Percentiles rank a stretch among this genome's conserved stretches.
phyloP scores from a whole-genome alignment of 805 yeast species.

The Cyberlindnera misumaiensis region DNA sequence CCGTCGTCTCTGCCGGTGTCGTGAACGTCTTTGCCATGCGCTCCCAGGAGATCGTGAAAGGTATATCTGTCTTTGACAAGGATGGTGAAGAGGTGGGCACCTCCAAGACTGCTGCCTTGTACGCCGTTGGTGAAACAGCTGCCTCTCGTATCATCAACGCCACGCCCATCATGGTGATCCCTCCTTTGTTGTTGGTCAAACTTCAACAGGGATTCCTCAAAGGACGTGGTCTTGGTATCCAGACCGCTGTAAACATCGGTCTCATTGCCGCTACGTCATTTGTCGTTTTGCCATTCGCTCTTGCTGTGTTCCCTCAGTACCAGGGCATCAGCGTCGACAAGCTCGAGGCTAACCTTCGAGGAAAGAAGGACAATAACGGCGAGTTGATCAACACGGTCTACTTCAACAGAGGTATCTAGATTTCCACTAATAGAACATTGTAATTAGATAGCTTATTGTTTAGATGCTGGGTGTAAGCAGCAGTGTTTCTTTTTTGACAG shows the following conservation, averaged over 20 bases:
- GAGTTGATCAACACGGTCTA: conserved; percentile 51
- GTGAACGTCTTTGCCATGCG: conserved; percentile 97
- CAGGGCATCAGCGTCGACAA: conserved; percentile 49
- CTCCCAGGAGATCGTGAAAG: conserved; percentile 84
- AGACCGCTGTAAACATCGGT: conserved; percentile 74
- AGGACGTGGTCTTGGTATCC: conserved; percentile 58
- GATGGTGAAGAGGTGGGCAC: conserved; percentile 63
- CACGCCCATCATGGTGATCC: conserved; percentile 95
- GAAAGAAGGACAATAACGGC: conserved; percentile 58
- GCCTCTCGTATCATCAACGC: conserved; percentile 92
- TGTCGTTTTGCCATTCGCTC: conserved; percentile 85
- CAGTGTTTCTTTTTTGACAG: too few relatives aligned
- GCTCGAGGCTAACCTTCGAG: conserved; percentile 60
- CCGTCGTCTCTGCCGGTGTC: conserved; percentile 95
- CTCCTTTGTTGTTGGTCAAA: conserved; percentile 77
- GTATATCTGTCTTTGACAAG: conserved; percentile 64
- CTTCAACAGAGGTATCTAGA: conserved; percentile 89
- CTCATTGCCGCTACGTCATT: conserved; percentile 81
- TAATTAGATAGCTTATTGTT: too few relatives aligned
- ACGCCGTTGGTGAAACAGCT: conserved; percentile 97
- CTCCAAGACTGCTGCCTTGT: conserved; percentile 79
- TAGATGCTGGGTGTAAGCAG: too few relatives aligned
- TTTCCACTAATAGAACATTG: background rate
- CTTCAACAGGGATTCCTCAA: conserved; percentile 66
- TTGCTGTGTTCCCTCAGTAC: conserved; percentile 93